A percentile compares a stretch with the other conserved stretches of the same genome.
Conservation (phyloP, 2,329 filamentous ascomycete species). For the Myotisia sp. region DNA sequence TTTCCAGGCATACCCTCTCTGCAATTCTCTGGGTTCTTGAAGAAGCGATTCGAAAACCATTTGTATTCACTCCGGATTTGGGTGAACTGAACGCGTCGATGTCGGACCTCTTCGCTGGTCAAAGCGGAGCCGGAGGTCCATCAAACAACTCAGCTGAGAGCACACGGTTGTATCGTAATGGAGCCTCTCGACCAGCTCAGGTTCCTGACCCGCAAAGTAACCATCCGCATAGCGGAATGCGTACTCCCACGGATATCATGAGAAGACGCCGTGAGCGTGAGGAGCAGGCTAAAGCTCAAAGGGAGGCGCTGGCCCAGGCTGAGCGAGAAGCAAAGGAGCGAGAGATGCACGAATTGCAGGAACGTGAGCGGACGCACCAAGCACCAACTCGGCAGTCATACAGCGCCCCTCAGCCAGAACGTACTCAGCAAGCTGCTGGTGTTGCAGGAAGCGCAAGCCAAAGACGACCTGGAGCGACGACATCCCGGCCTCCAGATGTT, state of each 20-base stretch:
- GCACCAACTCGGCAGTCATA: conserved; percentile 12
- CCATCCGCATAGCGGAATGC: conserved; percentile 45
- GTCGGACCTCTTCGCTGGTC: conserved; percentile 51
- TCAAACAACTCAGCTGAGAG: conserved; percentile 21
- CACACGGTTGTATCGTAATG: conserved; percentile 47
- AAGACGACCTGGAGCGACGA: conserved; percentile 13
- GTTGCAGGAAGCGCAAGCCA: conserved; percentile 22
- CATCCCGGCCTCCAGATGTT: conserved; percentile 8
- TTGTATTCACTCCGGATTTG: conserved; percentile 68
- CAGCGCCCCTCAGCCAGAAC: conserved; percentile 11
- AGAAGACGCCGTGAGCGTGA: conserved; percentile 67
- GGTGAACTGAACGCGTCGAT: conserved; percentile 83
- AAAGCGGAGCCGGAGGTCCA: conserved; percentile 36
- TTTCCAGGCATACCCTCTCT: conserved; percentile 73
- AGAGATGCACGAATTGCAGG: conserved; percentile 34
- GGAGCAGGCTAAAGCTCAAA: conserved; percentile 52
- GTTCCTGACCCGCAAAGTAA: neutral
- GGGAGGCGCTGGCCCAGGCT: conserved; percentile 30
- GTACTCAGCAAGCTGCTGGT: conserved; percentile 32
- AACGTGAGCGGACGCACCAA: conserved; percentile 27
- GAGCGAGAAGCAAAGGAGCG: conserved; percentile 31
- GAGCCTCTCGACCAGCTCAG: conserved; percentile 38
- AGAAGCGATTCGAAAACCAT: conserved; percentile 70
- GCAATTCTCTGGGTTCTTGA: conserved; percentile 88
- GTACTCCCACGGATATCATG: conserved; percentile 85